These are phyloP conservation scores for Millerago galiae DNA, from an alignment of 805 yeast species.

Conservation along the genomic window DNA sequence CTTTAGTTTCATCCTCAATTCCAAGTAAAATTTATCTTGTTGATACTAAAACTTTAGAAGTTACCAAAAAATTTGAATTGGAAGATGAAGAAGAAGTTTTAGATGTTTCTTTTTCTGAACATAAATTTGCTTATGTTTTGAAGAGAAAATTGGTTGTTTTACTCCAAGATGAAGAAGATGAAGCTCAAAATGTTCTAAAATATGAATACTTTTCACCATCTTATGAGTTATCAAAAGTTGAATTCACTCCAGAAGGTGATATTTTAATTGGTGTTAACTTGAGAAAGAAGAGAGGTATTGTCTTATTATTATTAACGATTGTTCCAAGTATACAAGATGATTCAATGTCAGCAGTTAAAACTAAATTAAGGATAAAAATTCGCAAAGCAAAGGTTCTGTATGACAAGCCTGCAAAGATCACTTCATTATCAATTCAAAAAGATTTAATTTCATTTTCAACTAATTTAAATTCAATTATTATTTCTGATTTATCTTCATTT, in stretches of 20 bases:
- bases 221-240: slow-evolving; percentile 34
- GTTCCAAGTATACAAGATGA: slow-evolving; percentile 6
- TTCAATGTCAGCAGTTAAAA: neutral
- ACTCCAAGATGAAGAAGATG: slow-evolving; percentile 3
- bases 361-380: slow-evolving; percentile 20
- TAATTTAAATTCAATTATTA: slow-evolving; percentile 55
- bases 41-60: slow-evolving; percentile 47
- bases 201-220: slow-evolving; percentile 18
- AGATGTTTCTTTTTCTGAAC: slow-evolving; percentile 63
- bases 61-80: slow-evolving; percentile 46
- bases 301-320: slow-evolving; percentile 24
- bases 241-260: slow-evolving; percentile 30
- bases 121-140: slow-evolving; percentile 58
- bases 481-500: slow-evolving; percentile 49
- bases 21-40: slow-evolving; percentile 62
- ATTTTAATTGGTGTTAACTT: slow-evolving; percentile 40
- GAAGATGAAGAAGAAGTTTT: slow-evolving; percentile 41
- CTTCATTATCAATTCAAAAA: slow-evolving; percentile 13
- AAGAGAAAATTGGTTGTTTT: slow-evolving; percentile 33
- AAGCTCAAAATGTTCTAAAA: slow-evolving; percentile 7
- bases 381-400: slow-evolving; percentile 37
- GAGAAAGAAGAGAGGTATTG: slow-evolving; percentile 35
- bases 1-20: slow-evolving; percentile 57
- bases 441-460: slow-evolving; percentile 37
- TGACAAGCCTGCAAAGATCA: slow-evolving; percentile 40